Evolutionary conservation across 805 yeast species (phyloP), one percentile per base, ranked within the genome.

Genomic region (Metschnikowia orientalis): DNA sequence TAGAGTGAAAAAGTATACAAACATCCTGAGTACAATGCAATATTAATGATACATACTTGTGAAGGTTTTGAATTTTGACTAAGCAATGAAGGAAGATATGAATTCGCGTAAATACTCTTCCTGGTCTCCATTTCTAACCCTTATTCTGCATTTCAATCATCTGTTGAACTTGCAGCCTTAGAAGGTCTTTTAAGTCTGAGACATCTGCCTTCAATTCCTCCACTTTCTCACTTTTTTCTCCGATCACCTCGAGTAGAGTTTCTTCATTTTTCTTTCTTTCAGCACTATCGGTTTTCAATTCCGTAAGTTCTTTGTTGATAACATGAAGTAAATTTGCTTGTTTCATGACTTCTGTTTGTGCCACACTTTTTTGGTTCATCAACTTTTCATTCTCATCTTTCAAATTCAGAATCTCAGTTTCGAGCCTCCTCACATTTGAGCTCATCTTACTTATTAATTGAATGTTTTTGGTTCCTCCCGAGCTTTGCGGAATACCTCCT

Each of bases 181-280:
- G 73, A 65, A 92, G 66, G 28, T 85, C 94, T 58, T 92, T 92
- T 57, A 90, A 67, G 57, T 92, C 98, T 4, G 67, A 71, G 11
- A 92, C 90, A 51, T 92, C 98, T 6, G 94, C 95, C 44, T 70
- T 73, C 28, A 92, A 67, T 56, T 92, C 98, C 35, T 79, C 83
- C 4, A 85, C 90, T 41, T 67, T 71, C 54, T 94, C 98, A 5
- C 86, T 71, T 53, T 88, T 88, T 52, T 89, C 96, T 5, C 95
- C 95, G 10, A 90, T 66, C 37, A 84, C 53, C 45, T 78, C 83
- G 28, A 88, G 59, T 30, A 84, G 72, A 5, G 81, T 74, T 35
- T 71, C 68, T 40, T 76, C 76, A 5, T 73, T 42, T 35, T 43
- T 23, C 6, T 56, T 48, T 33, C 61, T 59, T 13, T 55, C 49